These are phyloP conservation scores for Penicillium vulpinum DNA, from an alignment of 2,329 filamentous ascomycete species.

Conservation along the genomic window DNA sequence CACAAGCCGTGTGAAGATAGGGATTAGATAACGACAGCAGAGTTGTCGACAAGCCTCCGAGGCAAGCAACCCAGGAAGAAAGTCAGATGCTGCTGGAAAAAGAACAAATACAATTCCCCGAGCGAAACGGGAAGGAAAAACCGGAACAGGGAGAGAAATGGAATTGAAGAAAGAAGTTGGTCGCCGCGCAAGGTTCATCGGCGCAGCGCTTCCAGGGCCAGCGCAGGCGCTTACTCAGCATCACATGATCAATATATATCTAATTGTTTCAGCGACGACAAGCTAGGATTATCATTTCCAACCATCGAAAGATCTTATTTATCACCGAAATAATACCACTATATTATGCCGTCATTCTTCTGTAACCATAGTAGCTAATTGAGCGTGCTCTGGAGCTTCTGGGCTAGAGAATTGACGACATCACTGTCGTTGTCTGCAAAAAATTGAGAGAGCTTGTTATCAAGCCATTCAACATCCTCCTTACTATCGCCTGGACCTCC, in stretches of 20 bases:
- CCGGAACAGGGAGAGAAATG: slow-evolving; percentile 6
- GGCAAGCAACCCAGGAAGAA: not conserved
- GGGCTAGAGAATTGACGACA: not conserved
- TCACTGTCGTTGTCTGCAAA: slow-evolving; percentile 38
- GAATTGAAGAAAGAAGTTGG: slow-evolving; percentile 3
- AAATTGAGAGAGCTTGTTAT: slow-evolving; percentile 59
- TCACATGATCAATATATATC: slow-evolving; percentile 17
- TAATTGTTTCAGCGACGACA: not conserved
- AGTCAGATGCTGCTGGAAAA: not conserved
- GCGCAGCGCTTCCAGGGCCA: slow-evolving; percentile 16
- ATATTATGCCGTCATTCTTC: not conserved
- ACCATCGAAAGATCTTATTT: not conserved
- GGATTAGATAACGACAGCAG: slow-evolving; percentile 16
- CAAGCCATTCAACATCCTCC: slow-evolving; percentile 71
- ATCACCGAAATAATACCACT: not conserved
- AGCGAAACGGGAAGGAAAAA: not conserved
- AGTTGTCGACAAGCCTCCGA: not conserved
- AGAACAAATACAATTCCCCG: not conserved
- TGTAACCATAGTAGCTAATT: not conserved
- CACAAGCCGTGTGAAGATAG: slow-evolving; percentile 11
- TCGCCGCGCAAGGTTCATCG: slow-evolving; percentile 10
- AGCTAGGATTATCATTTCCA: not conserved
- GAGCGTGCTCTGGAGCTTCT: slow-evolving; percentile 8
- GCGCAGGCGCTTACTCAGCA: slow-evolving; percentile 21
- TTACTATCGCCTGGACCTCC: slow-evolving; percentile 70